A percentile compares a stretch with the other conserved stretches of the same genome.
These are phyloP conservation scores for Entamoeba dispar DNA, from an alignment of 208 protist species.

Conservation along the genomic window DNA sequence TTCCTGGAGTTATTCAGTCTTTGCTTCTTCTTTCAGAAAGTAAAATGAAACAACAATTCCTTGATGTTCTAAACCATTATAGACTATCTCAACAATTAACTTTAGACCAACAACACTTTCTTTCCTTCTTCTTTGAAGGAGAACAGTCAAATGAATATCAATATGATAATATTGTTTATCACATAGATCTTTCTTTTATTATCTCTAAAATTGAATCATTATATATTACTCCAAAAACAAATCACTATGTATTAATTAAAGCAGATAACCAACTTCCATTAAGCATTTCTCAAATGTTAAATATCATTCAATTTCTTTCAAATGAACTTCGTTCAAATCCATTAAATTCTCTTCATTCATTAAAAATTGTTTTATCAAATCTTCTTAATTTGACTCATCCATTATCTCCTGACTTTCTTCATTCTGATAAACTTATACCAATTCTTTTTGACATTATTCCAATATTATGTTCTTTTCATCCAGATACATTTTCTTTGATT, in stretches of 20 bases:
- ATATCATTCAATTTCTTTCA: background rate
- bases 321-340: background rate
- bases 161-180: background rate
- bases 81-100: background rate
- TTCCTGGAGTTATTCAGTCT: background rate
- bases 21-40: background rate
- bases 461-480: background rate
- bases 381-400: background rate
- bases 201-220: background rate
- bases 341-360: background rate
- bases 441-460: background rate
- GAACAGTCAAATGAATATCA: background rate
- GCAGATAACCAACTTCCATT: background rate
- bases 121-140: background rate
- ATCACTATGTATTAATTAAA: background rate
- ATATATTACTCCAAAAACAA: background rate
- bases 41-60: background rate
- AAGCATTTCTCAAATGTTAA: background rate
- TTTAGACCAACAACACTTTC: background rate
- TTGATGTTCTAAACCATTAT: background rate
- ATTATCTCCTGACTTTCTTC: background rate
- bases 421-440: background rate
- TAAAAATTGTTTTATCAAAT: background rate
- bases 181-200: background rate
- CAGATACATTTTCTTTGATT: background rate